These are phyloP conservation scores for Saccharomyces kudriavzevii DNA, from an alignment of 805 yeast species.

Conservation along the genomic window DNA sequence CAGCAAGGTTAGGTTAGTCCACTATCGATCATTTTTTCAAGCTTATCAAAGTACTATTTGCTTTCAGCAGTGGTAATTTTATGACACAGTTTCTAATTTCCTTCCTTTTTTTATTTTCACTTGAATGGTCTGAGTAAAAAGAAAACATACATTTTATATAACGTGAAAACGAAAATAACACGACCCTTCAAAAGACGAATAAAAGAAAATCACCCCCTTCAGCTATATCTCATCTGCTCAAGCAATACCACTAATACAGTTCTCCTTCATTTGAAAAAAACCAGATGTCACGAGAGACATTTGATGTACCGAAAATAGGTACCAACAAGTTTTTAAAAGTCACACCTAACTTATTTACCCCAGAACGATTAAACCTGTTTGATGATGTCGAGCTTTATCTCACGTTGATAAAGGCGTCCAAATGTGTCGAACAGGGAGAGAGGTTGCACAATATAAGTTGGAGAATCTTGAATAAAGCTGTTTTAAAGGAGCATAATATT, in stretches of 20 bases:
- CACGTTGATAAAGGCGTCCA: slow-evolving; percentile 19
- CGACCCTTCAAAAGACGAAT: not conserved
- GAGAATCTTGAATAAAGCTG: slow-evolving; percentile 28
- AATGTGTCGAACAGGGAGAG: slow-evolving; percentile 27
- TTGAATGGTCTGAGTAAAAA: not conserved
- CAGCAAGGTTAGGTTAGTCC: not conserved
- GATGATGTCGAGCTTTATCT: slow-evolving; percentile 27
- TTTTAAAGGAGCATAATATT: slow-evolving; percentile 19
- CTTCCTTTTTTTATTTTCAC: not conserved
- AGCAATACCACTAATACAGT: not conserved
- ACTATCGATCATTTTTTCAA: not conserved
- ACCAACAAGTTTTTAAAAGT: slow-evolving; percentile 21
- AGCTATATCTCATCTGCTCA: not conserved
- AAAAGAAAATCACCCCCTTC: not conserved
- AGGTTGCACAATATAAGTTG: slow-evolving; percentile 28
- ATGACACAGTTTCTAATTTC: not conserved
- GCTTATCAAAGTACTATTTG: not conserved
- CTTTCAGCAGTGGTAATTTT: not conserved
- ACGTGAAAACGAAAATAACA: not conserved
- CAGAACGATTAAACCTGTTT: slow-evolving; percentile 24
- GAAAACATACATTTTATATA: not conserved
- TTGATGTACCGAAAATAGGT: not conserved
- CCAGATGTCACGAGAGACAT: not conserved
- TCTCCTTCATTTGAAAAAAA: not conserved
- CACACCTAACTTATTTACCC: slow-evolving; percentile 28